phyloP scores from a whole-genome alignment of 495 filamentous ascomycete species.

The Penicillium manginii region DNA sequence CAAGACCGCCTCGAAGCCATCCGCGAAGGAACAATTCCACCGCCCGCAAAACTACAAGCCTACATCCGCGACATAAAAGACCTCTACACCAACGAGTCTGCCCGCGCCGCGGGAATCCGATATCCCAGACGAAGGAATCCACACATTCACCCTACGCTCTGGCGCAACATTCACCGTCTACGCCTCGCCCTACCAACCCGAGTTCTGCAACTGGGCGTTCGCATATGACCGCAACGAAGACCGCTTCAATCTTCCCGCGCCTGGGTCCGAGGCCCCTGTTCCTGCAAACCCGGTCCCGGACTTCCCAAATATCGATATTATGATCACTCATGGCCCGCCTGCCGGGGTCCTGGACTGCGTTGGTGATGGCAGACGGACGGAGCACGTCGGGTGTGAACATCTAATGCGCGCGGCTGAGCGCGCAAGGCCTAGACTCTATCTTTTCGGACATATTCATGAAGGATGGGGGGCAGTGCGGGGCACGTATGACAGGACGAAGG shows the following conservation, averaged over 20 bases:
- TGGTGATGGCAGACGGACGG: slow-evolving; percentile 13
- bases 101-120: slow-evolving; percentile 54
- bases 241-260: slow-evolving; percentile 52
- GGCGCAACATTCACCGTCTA: slow-evolving; percentile 67
- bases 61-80: slow-evolving; percentile 36
- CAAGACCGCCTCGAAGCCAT: slow-evolving; percentile 6
- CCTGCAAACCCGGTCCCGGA: slow-evolving; percentile 52
- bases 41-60: slow-evolving; percentile 12
- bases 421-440: slow-evolving; percentile 55
- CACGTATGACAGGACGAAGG: slow-evolving; percentile 38
- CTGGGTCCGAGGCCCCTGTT: slow-evolving; percentile 13
- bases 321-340: slow-evolving; percentile 78
- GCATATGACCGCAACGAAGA: slow-evolving; percentile 58
- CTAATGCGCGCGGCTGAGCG: slow-evolving; percentile 47
- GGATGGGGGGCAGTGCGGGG: slow-evolving; percentile 69
- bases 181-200: slow-evolving; percentile 70
- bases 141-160: slow-evolving; percentile 57
- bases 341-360: slow-evolving; percentile 58
- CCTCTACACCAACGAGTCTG: slow-evolving; percentile 54
- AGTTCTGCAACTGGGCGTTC: slow-evolving; percentile 64
- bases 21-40: slow-evolving; percentile 4
- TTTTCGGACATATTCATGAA: slow-evolving; percentile 70
- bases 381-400: slow-evolving; percentile 52
- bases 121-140: slow-evolving; percentile 70
- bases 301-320: slow-evolving; percentile 60